Percentiles rank a stretch among this genome's conserved stretches.
Conservation (phyloP, 805 yeast species). For the Debaryomyces prosopidis region DNA sequence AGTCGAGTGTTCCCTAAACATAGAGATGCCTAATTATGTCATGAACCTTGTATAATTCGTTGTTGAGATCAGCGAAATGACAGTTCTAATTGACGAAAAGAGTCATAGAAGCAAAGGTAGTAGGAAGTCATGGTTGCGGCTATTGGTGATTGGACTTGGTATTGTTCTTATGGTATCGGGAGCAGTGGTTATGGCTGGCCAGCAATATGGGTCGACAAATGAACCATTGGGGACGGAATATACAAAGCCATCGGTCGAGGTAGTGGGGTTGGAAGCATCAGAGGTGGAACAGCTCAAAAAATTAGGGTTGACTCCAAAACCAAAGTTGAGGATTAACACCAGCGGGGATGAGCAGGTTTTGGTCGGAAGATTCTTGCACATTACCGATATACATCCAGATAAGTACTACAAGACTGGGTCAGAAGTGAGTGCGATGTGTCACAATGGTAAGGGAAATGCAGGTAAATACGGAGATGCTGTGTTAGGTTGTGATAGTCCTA, state of each 20-base stretch:
- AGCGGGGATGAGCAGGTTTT: conserved; percentile 29
- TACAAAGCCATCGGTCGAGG: conserved; percentile 28
- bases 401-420: conserved; percentile 58
- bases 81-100: too few relatives aligned
- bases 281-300: conserved; percentile 8
- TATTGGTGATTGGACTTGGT: too few relatives aligned
- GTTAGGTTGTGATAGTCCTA: conserved; percentile 77
- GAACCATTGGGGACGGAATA: too few relatives aligned
- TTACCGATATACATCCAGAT: conserved; percentile 88
- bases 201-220: too few relatives aligned
- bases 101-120: too few relatives aligned
- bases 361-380: conserved; percentile 81
- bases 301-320: conserved; percentile 37
- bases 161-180: too few relatives aligned
- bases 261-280: conserved; percentile 10
- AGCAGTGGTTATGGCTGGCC: too few relatives aligned
- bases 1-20: too few relatives aligned
- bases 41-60: too few relatives aligned
- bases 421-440: conserved; percentile 53
- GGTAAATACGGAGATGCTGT: conserved; percentile 74
- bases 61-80: too few relatives aligned
- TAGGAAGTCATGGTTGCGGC: too few relatives aligned
- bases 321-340: conserved; percentile 24
- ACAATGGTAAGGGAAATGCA: conserved; percentile 54
- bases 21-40: too few relatives aligned